Conservation (phyloP, 169 alveolate genomes). For the Plasmodium ovale region DNA sequence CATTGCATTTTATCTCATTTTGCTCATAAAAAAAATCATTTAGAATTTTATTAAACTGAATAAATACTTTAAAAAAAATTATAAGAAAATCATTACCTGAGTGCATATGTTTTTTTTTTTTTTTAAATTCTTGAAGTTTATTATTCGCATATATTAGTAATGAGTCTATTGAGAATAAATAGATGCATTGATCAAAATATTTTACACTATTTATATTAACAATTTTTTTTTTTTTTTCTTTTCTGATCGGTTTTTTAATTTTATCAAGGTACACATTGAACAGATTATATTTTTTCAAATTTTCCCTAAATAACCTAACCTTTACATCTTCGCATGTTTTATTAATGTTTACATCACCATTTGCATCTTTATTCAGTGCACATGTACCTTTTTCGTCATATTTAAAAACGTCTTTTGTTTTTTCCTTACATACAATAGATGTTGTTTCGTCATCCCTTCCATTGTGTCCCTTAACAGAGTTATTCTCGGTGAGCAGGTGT, state of each 20-base stretch:
- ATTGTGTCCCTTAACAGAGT: background rate
- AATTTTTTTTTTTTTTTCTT: conserved; percentile 24
- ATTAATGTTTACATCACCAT: background rate
- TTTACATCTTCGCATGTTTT: conserved; percentile 5
- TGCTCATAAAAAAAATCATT: conserved; percentile 40
- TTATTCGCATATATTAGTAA: conserved; percentile 46
- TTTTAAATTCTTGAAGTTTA: conserved; percentile 35
- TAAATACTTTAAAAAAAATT: conserved; percentile 36
- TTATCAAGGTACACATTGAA: conserved; percentile 71
- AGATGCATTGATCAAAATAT: conserved; percentile 56
- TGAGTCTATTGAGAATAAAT: conserved; percentile 30
- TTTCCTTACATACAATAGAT: background rate
- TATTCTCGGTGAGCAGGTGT: background rate
- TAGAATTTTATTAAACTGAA: conserved; percentile 45
- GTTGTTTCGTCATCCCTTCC: background rate
- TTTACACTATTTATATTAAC: conserved; percentile 63
- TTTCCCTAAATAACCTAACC: conserved; percentile 29
- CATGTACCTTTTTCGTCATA: background rate
- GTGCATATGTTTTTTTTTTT: background rate
- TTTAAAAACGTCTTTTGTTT: background rate
- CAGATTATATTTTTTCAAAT: conserved; percentile 60
- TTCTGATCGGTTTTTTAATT: conserved; percentile 18
- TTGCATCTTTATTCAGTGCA: background rate
- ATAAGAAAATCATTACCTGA: background rate
- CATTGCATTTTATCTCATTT: conserved; percentile 25